phyloP scores from a whole-genome alignment of 2,329 filamentous ascomycete genomes.

The Catunica adiposa region DNA sequence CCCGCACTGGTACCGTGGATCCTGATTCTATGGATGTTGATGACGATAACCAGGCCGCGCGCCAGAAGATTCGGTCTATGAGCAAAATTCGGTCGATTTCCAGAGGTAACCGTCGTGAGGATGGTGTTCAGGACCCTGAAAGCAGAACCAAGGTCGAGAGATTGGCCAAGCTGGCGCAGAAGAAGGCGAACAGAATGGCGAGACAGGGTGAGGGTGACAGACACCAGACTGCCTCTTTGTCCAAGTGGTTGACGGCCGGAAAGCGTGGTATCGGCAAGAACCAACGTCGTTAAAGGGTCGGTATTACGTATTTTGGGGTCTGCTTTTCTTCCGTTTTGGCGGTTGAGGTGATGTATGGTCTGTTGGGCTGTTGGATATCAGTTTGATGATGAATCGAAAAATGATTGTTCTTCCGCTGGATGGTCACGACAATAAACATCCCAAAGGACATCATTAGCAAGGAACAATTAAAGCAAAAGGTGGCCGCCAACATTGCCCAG shows the following conservation, averaged over 20 bases:
- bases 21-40: conserved; percentile 64
- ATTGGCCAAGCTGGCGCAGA: conserved; percentile 77
- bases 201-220: conserved; percentile 93
- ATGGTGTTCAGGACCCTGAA: conserved; percentile 55
- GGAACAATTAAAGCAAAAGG: background rate
- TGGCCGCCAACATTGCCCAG: no score
- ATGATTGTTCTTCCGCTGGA: background rate
- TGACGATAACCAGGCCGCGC: conserved; percentile 24
- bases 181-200: conserved; percentile 97
- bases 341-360: background rate
- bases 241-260: conserved; percentile 84
- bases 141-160: conserved; percentile 66
- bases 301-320: no score
- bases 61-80: conserved; percentile 52
- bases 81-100: conserved; percentile 39
- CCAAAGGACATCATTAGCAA: background rate
- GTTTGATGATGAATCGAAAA: background rate
- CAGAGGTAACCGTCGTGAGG: conserved; percentile 48
- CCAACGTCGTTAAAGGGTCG: conserved; percentile 41
- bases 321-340: no score
- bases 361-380: background rate
- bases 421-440: no score
- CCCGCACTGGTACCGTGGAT: conserved; percentile 45
- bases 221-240: conserved; percentile 62
- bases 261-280: conserved; percentile 93